Percentiles rank a stretch among this genome's conserved stretches.
Evolutionary conservation across 257 asterid genomes (phyloP).

Genomic region (Nicotiana noctiflora): DNA sequence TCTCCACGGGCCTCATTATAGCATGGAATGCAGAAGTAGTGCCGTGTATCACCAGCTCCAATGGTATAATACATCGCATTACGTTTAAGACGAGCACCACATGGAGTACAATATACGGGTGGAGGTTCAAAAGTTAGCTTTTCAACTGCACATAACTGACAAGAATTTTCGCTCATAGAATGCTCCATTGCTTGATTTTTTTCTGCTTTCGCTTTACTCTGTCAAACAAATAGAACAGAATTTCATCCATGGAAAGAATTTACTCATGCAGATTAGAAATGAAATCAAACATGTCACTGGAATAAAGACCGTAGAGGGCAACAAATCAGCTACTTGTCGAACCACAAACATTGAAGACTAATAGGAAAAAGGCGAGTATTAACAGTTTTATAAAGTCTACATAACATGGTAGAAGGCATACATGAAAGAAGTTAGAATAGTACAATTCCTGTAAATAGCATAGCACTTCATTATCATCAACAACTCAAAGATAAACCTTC

Average conservation of each 20-base stretch:
- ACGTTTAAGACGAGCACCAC: slow-evolving; percentile 93
- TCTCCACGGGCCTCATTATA: slow-evolving; percentile 87
- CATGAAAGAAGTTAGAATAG: not conserved
- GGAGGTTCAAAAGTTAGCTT: slow-evolving; percentile 96
- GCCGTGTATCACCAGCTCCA: slow-evolving; percentile 92
- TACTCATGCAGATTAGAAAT: not conserved
- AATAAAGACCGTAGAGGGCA: not conserved
- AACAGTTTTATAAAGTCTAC: not conserved
- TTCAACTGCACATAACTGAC: slow-evolving; percentile 99
- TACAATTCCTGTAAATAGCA: slow-evolving; percentile 2
- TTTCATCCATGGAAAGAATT: not conserved
- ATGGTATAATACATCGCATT: slow-evolving; percentile 84
- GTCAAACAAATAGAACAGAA: slow-evolving; percentile 20
- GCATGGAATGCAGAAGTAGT: slow-evolving; percentile 85
- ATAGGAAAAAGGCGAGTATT: not conserved
- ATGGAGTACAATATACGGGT: slow-evolving; percentile 85
- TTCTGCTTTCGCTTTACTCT: slow-evolving; percentile 96
- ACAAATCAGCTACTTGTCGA: not conserved
- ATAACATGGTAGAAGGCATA: not conserved
- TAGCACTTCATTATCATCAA: not conserved
- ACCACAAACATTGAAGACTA: not conserved
- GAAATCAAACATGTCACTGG: not conserved
- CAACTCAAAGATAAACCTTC: not conserved
- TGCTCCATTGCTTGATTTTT: slow-evolving; percentile 92
- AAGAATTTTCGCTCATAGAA: slow-evolving; percentile 84